phyloP scores from a whole-genome alignment of 345 rosid genomes.

The Lepidium africanum region DNA sequence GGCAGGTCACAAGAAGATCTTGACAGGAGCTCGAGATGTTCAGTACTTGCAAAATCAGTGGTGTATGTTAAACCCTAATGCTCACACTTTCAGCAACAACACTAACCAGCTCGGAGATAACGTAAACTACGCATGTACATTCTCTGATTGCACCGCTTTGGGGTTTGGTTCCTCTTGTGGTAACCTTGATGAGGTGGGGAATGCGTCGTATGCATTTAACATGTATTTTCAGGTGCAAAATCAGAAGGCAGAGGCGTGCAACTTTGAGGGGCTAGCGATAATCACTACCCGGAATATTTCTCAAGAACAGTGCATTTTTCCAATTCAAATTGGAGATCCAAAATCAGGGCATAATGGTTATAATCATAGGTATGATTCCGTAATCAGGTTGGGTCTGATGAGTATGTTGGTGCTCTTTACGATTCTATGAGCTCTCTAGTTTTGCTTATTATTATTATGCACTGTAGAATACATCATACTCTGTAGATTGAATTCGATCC shows the following conservation, averaged over 20 bases:
- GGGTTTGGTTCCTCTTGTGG: slow-evolving; percentile 67
- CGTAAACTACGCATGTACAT: slow-evolving; percentile 61
- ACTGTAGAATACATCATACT: neutral
- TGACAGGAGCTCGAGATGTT: slow-evolving; percentile 48
- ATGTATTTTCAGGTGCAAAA: slow-evolving; percentile 64
- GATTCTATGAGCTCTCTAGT: neutral
- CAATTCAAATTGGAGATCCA: slow-evolving; percentile 42
- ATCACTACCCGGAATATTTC: slow-evolving; percentile 50
- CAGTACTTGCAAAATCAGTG: slow-evolving; percentile 57
- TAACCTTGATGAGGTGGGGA: slow-evolving; percentile 45
- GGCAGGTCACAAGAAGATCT: slow-evolving; percentile 47
- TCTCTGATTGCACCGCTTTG: slow-evolving; percentile 54
- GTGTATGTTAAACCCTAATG: slow-evolving; percentile 71
- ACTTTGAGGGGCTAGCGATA: slow-evolving; percentile 53
- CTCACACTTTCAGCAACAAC: slow-evolving; percentile 43
- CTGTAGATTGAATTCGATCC: neutral
- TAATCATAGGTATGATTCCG: neutral
- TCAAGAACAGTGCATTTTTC: slow-evolving; percentile 53
- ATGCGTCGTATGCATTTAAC: slow-evolving; percentile 64
- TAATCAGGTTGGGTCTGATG: neutral
- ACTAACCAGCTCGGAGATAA: slow-evolving; percentile 45
- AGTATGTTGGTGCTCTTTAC: slow-evolving; percentile 5
- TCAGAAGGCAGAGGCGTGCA: slow-evolving; percentile 56
- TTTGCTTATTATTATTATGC: neutral
- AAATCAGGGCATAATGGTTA: slow-evolving; percentile 21